Conservation (phyloP, 768 basidiomycete species). For the Trametes coccinea region DNA sequence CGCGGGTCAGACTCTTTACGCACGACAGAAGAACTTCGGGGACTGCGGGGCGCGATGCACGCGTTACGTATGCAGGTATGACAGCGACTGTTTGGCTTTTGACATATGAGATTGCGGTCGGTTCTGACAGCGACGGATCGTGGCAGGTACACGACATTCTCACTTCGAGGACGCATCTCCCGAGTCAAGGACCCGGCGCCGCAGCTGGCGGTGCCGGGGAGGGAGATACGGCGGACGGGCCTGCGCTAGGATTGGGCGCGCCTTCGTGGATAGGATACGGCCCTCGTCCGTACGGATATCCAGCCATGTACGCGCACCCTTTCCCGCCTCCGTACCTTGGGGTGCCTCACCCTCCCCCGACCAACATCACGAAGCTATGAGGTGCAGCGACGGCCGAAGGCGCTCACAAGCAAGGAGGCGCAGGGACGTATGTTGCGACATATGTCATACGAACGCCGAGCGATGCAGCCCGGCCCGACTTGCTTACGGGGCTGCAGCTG, state of each 20-base stretch:
- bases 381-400: neutral
- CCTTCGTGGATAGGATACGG: constrained; percentile 19
- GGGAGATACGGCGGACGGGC: neutral
- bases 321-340: constrained; percentile 7
- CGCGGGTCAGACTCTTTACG: constrained; percentile 65
- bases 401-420: too few relatives aligned
- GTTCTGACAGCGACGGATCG: neutral
- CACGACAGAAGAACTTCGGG: constrained; percentile 71
- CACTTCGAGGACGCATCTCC: constrained; percentile 12
- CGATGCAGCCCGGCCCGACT: too few relatives aligned
- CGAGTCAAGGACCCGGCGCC: neutral
- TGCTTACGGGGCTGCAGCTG: neutral
- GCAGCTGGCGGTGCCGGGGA: neutral
- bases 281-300: constrained; percentile 14
- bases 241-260: constrained; percentile 1
- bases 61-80: constrained; percentile 79
- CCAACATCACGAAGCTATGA: constrained; percentile 23
- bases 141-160: constrained; percentile 25
- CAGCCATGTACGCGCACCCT: constrained; percentile 1
- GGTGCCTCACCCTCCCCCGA: constrained; percentile 10
- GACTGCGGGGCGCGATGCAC: constrained; percentile 66
- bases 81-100: neutral
- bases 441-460: too few relatives aligned
- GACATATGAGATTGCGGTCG: neutral
- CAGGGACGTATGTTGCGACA: too few relatives aligned